Conservation (phyloP, 129 eudicot genomes). For the Pittosporum tobira region DNA sequence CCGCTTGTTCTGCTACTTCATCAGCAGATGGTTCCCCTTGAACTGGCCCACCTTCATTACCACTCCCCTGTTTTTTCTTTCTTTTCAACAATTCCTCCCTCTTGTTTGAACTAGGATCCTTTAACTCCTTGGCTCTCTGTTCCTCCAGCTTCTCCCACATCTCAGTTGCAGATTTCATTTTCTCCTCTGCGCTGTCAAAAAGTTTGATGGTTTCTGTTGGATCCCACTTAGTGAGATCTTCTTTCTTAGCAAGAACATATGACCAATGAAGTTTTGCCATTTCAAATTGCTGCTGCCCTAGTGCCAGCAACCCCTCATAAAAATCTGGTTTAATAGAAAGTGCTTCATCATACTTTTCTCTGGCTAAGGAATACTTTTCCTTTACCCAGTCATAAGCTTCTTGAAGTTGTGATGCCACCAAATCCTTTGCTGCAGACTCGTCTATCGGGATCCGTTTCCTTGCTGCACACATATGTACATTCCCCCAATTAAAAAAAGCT, state of each 20-base stretch:
- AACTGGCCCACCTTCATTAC: constrained; percentile 28
- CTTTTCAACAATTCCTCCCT: constrained; percentile 61
- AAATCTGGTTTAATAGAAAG: constrained; percentile 73
- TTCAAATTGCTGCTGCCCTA: constrained; percentile 96
- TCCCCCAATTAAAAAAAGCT: constrained; percentile 96
- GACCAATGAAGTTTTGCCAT: constrained; percentile 99
- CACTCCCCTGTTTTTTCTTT: constrained; percentile 47
- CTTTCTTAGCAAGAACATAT: constrained; percentile 76
- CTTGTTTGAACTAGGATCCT: constrained; percentile 64
- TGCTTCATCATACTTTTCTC: constrained; percentile 85
- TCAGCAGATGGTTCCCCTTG: constrained; percentile 51
- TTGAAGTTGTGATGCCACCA: constrained; percentile 58
- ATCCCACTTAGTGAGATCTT: constrained; percentile 76
- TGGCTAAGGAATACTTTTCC: constrained; percentile 74
- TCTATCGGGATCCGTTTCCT: constrained; percentile 81
- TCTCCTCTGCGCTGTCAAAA: constrained; percentile 84
- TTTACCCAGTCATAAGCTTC: constrained; percentile 87
- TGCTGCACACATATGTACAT: constrained; percentile 98
- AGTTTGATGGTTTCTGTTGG: constrained; percentile 65
- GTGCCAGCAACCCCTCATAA: constrained; percentile 83
- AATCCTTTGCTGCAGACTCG: constrained; percentile 67
- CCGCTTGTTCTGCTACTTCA: constrained; percentile 91
- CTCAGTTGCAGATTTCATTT: constrained; percentile 84
- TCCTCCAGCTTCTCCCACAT: constrained; percentile 98
- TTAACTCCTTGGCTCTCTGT: constrained; percentile 74